Evolutionary conservation across 495 filamentous ascomycete species (phyloP), one percentile per base, ranked within the genome.

Genomic region (Talaromyces stipitatus): DNA sequence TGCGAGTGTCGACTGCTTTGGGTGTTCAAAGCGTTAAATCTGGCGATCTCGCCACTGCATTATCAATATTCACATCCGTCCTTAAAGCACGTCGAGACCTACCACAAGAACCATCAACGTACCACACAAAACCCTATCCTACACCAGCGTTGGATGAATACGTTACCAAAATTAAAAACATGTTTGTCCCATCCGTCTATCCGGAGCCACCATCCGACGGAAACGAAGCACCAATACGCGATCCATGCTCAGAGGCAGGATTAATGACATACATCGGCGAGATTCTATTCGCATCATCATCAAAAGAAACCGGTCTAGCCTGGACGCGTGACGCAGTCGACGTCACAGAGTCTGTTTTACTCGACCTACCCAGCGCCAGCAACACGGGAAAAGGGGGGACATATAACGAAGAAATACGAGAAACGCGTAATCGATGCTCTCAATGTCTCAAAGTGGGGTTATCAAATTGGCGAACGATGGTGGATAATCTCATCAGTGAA

Each of bases 211-310:
- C 82, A 0, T 71, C 78, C 8, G 82, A 86, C 26, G 91, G 90
- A 27, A 79, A 87, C 46, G 68, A 78, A 14, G 79, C 86, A 0
- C 83, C 89, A 0, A 54, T 76, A 3, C 85, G 87, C 30, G 79
- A 80, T 28, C 70, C 78, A 27, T 96, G 94, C 76, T 87, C 90
- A 51, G 90, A 96, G 67, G 91, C 90, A 3, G 88, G 80, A 5
- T 71, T 96, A 3, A 88, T 91, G 84, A 79, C 87, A 18, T 90
- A 96, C 69, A 91, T 98, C 56, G 95, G 92, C 55, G 94, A 98
- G 74, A 91, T 97, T 59, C 70, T 98, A 48, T 97, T 87, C 73
- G 81, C 90, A 1, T 79, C 79, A 7, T 76, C 79, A 11, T 72
- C 68, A 4, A 76, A 77, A 29, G 81, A 86, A 43, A 80, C 84